Percentiles rank a stretch among this genome's conserved stretches.
Evolutionary conservation across 495 filamentous ascomycete genomes (phyloP).

Genomic region (Talaromyces stipitatus): DNA sequence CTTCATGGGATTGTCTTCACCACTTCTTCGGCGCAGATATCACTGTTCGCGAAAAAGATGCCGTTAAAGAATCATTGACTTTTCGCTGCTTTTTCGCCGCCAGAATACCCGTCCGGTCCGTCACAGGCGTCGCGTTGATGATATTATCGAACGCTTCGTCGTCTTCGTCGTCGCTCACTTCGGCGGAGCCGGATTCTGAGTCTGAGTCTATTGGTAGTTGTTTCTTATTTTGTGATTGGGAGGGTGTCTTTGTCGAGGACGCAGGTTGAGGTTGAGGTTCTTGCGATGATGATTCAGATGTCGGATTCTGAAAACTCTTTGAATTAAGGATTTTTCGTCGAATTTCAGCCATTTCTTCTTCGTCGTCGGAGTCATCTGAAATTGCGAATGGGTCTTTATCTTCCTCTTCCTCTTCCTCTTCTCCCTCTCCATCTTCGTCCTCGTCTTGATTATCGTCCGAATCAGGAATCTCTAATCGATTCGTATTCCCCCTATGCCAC

Average conservation of each 20-base stretch:
- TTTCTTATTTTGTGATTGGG: neutral
- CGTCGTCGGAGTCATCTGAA: constrained; percentile 69
- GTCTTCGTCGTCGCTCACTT: constrained; percentile 39
- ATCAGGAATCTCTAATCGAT: constrained; percentile 46
- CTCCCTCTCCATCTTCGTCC: constrained; percentile 40
- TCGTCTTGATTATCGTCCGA: constrained; percentile 48
- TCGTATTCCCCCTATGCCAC: constrained; percentile 83
- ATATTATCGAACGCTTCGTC: constrained; percentile 69
- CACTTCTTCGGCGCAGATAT: constrained; percentile 55
- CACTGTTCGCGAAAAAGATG: constrained; percentile 54
- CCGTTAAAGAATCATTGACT: constrained; percentile 40
- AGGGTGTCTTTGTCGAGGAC: neutral
- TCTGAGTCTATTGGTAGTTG: constrained; percentile 54
- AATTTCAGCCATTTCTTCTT: constrained; percentile 88
- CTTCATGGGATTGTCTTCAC: too few species aligned
- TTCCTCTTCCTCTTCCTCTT: constrained; percentile 38
- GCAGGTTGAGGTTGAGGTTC: constrained; percentile 32
- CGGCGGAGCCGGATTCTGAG: constrained; percentile 63
- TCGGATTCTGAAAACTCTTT: constrained; percentile 71
- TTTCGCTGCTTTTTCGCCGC: constrained; percentile 44
- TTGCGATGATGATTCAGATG: constrained; percentile 31
- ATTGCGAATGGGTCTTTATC: constrained; percentile 63
- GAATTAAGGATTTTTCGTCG: constrained; percentile 75
- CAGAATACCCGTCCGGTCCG: constrained; percentile 70
- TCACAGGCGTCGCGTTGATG: constrained; percentile 79